A percentile compares a stretch with the other conserved stretches of the same genome.
phyloP scores from a whole-genome alignment of 768 basidiomycete species.

The Boletus patriciae region DNA sequence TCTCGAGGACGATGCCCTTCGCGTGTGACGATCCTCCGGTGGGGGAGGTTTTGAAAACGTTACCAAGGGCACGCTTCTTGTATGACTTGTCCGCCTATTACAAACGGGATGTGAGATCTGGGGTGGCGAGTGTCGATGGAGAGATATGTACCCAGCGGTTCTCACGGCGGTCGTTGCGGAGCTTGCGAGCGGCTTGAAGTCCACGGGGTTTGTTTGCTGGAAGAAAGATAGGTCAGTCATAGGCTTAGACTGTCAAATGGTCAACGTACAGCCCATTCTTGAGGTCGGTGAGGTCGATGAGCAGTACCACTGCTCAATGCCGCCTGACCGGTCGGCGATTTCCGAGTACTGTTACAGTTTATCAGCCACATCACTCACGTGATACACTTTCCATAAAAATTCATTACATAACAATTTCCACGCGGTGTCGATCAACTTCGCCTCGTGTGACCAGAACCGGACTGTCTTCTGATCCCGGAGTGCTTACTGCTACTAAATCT shows the following conservation, averaged over 20 bases:
- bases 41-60: constrained; percentile 99
- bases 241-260: constrained; percentile 6
- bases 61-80: constrained; percentile 99
- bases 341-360: constrained; percentile 44
- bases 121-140: neutral
- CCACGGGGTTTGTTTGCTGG: constrained; percentile 98
- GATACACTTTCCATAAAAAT: neutral
- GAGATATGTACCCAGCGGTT: constrained; percentile 87
- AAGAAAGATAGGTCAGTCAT: constrained; percentile 4
- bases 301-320: constrained; percentile 14
- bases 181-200: constrained; percentile 97
- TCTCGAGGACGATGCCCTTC: constrained; percentile 99
- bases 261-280: constrained; percentile 83
- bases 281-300: constrained; percentile 53
- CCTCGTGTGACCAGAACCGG: no score
- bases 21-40: constrained; percentile 99
- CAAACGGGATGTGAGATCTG: constrained; percentile 17
- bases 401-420: neutral
- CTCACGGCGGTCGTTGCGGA: constrained; percentile 88
- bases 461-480: no score
- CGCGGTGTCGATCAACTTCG: no score
- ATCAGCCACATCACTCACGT: constrained; percentile 32
- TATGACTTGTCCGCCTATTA: constrained; percentile 93
- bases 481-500: no score
- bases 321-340: constrained; percentile 28